Percentiles rank a stretch among this genome's conserved stretches.
Conservation (phyloP, 192 early-diverging fungal genomes). For the Dimargaris verticillata region DNA sequence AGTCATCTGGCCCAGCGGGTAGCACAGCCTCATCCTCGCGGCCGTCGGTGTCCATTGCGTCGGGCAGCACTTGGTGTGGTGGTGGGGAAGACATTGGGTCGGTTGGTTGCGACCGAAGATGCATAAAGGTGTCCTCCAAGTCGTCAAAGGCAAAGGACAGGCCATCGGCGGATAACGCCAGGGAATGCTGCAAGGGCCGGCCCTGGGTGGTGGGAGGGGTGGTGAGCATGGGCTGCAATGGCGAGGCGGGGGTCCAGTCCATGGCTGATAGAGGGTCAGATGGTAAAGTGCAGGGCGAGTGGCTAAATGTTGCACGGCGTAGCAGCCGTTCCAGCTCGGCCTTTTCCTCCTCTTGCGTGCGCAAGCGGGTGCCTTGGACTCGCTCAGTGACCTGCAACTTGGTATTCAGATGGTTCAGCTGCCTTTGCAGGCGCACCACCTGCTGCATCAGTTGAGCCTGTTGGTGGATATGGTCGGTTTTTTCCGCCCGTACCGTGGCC, state of each 20-base stretch:
- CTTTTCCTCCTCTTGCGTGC: not conserved
- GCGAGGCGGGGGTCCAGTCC: not conserved
- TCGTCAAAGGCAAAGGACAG: not conserved
- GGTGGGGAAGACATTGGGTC: no score
- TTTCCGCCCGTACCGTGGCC: not conserved
- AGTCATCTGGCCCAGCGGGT: not conserved
- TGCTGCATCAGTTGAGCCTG: not conserved
- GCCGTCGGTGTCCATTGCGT: no score
- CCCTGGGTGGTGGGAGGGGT: not conserved
- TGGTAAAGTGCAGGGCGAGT: not conserved
- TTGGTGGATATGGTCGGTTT: not conserved
- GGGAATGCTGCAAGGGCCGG: not conserved
- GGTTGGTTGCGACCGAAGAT: not conserved
- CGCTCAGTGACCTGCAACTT: not conserved
- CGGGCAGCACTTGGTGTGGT: no score
- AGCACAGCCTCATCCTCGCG: not conserved
- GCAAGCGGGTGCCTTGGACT: not conserved
- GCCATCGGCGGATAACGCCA: not conserved
- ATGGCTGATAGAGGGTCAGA: not conserved
- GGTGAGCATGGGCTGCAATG: not conserved
- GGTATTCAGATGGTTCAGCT: not conserved
- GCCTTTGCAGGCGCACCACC: not conserved
- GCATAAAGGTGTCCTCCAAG: conserved; percentile 4
- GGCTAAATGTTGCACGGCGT: not conserved
- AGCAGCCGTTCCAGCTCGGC: not conserved